Base-by-base conservation (phyloP, 2,329 filamentous ascomycete genomes). In the Simplicillium sp. region DNA sequence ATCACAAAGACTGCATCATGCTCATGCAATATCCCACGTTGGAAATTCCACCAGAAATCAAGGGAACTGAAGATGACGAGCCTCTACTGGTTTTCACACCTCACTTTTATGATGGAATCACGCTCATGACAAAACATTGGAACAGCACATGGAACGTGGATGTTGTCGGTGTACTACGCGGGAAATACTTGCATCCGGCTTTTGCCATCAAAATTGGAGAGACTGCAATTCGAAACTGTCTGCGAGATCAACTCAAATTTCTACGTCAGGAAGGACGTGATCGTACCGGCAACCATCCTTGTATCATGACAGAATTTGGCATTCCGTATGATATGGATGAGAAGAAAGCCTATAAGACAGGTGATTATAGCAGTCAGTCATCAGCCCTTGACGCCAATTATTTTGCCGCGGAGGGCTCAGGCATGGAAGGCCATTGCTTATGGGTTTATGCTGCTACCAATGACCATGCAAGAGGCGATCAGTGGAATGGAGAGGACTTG, bases 291-390 rank as follows among this genome's bases (percentile, higher is more conserved):
- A 79, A 84, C 16, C 89, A 94, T 51, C 92, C 92, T 0, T 87
- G 88, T 51, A 65, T 98, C 4, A 79, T 96, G 59, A 94, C 87
- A 1, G 92, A 98, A 57, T 97, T 97, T 54, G 92, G 92, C 7
- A 96, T 98, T 44, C 92, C 92, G 0, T 98, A 95, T 57, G 92
- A 98, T 57, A 97, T 98, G 94, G 90, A 98, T 55, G 82, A 95
- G 49, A 89, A 95, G 62, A 73, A 92, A 54, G 92, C 92, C 1
- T 98, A 98, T 65, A 86, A 87, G 62, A 95, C 87, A 6, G 92
- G 94, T 7, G 86, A 98, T 60, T 98, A 95, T 62, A 83, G 84
- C 35, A 95, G 87, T 53, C 92, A 98, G 59, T 85, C 84, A 29
- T 80, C 86, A 2, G 92, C 92, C 7, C 82, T 98, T 68, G 92